These are phyloP conservation scores for Herpotrichia juniperi DNA, from an alignment of 2,329 filamentous ascomycete genomes.

Conservation along the genomic window DNA sequence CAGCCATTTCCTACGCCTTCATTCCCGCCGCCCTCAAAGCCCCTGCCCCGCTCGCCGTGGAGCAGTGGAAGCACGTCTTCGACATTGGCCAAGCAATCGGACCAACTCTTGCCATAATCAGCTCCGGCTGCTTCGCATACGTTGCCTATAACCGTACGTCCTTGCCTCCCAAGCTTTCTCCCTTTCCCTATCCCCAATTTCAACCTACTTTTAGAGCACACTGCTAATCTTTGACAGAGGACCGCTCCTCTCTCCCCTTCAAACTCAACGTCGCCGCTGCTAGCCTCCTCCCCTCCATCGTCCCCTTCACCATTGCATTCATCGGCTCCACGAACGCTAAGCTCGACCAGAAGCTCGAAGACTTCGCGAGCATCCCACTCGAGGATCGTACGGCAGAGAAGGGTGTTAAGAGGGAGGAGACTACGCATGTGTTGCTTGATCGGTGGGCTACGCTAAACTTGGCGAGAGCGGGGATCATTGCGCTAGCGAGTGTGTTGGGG, in stretches of 20 bases:
- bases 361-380: constrained; percentile 44
- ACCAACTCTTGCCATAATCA: constrained; percentile 48
- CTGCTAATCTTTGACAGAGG: constrained; percentile 24
- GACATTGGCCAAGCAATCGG: constrained; percentile 48
- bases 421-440: constrained; percentile 60
- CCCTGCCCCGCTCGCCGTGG: constrained; percentile 60
- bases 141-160: constrained; percentile 52
- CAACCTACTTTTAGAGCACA: too few relatives aligned
- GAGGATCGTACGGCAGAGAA: constrained; percentile 48
- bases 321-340: constrained; percentile 57
- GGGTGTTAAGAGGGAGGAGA: constrained; percentile 50
- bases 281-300: constrained; percentile 51
- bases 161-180: not conserved
- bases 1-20: constrained; percentile 49
- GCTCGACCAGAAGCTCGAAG: constrained; percentile 53
- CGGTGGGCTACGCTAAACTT: constrained; percentile 63
- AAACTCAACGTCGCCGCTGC: constrained; percentile 56
- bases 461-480: constrained; percentile 46
- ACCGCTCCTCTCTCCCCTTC: constrained; percentile 38
- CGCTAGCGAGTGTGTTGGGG: constrained; percentile 29
- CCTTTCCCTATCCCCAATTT: constrained; percentile 1
- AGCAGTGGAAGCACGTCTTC: constrained; percentile 60
- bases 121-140: constrained; percentile 52
- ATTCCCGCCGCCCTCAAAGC: constrained; percentile 62
- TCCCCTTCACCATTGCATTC: constrained; percentile 60